phyloP scores from a whole-genome alignment of 345 rosid genomes.

The Syzygium grande region DNA sequence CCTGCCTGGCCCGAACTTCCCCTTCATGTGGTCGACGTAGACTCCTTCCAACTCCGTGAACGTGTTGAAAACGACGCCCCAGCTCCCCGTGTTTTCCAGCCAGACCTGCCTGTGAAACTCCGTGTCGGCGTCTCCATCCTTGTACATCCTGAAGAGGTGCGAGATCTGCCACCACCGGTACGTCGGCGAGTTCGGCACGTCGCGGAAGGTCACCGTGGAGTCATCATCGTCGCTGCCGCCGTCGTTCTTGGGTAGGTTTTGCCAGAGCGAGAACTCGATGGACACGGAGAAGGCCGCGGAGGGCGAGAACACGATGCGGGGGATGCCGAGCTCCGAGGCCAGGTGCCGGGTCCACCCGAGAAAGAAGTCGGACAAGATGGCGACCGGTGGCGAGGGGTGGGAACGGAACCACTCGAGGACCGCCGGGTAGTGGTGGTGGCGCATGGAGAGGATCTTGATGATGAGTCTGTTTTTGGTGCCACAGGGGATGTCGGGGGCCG shows the following conservation, averaged over 20 bases:
- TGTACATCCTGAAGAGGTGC: not conserved
- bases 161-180: constrained; percentile 33
- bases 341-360: constrained; percentile 60
- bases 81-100: constrained; percentile 25
- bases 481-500: not conserved
- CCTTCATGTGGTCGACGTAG: constrained; percentile 34
- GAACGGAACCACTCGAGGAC: constrained; percentile 36
- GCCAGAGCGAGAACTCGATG: constrained; percentile 11
- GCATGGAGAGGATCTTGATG: constrained; percentile 11
- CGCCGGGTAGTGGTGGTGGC: constrained; percentile 25
- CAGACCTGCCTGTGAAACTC: constrained; percentile 19
- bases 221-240: not conserved
- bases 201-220: constrained; percentile 10
- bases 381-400: constrained; percentile 39
- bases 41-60: constrained; percentile 30
- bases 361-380: constrained; percentile 54
- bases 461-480: not conserved
- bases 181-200: constrained; percentile 32
- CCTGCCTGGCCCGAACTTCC: constrained; percentile 14
- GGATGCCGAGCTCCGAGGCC: constrained; percentile 31
- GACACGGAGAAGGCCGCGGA: constrained; percentile 32
- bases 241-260: constrained; percentile 9
- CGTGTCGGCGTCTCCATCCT: constrained; percentile 25
- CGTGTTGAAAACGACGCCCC: constrained; percentile 55
- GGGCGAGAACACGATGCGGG: constrained; percentile 49